A percentile compares a stretch with the other conserved stretches of the same genome.
Conservation (phyloP, 2,329 filamentous ascomycete species). For the Fusarium gaditjirri region DNA sequence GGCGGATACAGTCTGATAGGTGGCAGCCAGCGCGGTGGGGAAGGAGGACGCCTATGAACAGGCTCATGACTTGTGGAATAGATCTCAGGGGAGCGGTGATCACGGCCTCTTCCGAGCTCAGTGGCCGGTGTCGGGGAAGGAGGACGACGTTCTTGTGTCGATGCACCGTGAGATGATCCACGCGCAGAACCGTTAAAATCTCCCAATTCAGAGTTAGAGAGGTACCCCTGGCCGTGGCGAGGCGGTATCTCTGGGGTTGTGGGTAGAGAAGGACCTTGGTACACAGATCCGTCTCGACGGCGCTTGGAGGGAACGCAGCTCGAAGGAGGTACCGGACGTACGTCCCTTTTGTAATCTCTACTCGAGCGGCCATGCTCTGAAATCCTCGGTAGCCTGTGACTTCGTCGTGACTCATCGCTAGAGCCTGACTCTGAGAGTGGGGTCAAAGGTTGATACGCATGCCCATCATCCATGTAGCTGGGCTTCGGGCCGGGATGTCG, state of each 20-base stretch:
- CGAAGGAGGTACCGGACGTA: too few species aligned
- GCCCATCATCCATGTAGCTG: not conserved
- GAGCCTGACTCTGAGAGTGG: accelerated
- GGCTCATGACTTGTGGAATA: accelerated
- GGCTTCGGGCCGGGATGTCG: not conserved
- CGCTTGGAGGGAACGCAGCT: not conserved
- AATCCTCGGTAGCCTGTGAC: not conserved
- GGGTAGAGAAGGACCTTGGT: accelerated
- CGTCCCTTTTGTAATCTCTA: accelerated
- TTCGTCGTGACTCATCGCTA: not conserved
- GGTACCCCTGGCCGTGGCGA: accelerated
- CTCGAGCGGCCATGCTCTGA: accelerated
- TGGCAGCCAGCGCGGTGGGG: not conserved
- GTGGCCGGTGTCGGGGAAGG: accelerated
- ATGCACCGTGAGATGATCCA: accelerated
- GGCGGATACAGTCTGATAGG: accelerated
- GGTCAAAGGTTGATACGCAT: accelerated
- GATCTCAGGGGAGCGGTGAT: accelerated
- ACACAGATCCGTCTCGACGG: accelerated
- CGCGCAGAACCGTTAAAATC: accelerated
- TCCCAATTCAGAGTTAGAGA: accelerated
- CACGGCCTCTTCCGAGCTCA: accelerated
- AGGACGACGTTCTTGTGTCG: accelerated
- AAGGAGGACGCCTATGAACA: accelerated
- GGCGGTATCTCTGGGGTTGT: not conserved